Conservation (phyloP, 371 early-diverging fungal species). For the Phascolomyces articulosus region DNA sequence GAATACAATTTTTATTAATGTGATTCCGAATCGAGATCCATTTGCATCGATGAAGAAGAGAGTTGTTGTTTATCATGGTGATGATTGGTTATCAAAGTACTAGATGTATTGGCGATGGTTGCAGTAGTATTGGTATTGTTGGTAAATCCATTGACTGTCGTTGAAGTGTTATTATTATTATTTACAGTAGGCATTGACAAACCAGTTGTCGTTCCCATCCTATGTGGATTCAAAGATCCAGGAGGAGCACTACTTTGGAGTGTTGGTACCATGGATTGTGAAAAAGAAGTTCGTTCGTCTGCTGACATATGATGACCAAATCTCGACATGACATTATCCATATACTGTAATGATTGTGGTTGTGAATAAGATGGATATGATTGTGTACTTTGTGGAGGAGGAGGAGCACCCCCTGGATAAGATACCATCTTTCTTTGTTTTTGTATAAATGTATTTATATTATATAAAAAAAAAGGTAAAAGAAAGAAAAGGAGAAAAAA, state of each 20-base stretch:
- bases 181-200: not conserved
- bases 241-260: conserved; percentile 13
- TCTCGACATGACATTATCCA: conserved; percentile 17
- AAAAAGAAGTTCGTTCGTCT: conserved; percentile 11
- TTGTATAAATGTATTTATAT: not conserved
- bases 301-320: conserved; percentile 18
- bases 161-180: not conserved
- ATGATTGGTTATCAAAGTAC: not conserved
- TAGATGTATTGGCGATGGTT: not conserved
- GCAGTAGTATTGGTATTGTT: not conserved
- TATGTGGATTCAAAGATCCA: not conserved
- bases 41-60: not conserved
- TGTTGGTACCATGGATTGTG: conserved; percentile 16
- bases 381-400: conserved; percentile 1
- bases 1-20: not conserved
- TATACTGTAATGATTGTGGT: conserved; percentile 9
- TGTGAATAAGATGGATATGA: not conserved
- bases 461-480: not conserved
- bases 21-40: not conserved
- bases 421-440: no score
- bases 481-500: conserved; percentile 1
- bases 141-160: not conserved
- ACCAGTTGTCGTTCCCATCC: conserved; percentile 1
- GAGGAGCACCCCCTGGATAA: not conserved
- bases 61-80: not conserved